These are phyloP conservation scores for Daphne laureola DNA, from an alignment of 441 rosid species.

Conservation along the genomic window DNA sequence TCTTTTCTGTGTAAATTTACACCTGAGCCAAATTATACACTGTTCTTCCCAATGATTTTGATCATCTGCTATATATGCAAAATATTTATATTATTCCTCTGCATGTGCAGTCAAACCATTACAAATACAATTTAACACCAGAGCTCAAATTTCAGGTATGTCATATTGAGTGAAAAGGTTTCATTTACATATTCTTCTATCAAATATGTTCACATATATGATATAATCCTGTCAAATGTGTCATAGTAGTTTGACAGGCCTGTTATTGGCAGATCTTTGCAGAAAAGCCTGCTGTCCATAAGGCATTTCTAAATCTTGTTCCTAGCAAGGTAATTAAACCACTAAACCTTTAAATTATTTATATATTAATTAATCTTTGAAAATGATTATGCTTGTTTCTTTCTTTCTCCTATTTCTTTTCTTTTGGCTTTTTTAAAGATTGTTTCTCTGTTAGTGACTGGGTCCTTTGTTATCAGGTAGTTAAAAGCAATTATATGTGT, in stretches of 20 bases:
- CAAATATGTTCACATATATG: not conserved
- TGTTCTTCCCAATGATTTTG: not conserved
- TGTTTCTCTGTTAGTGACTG: not conserved
- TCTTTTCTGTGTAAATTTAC: not conserved
- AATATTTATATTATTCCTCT: slow-evolving; percentile 5
- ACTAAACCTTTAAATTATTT: slow-evolving; percentile 2
- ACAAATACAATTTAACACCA: slow-evolving; percentile 74
- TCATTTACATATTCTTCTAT: slow-evolving; percentile 8
- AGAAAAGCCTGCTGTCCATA: slow-evolving; percentile 92
- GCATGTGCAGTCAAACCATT: slow-evolving; percentile 71
- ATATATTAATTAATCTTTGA: slow-evolving; percentile 6
- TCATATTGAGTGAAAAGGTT: not conserved
- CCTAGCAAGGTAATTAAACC: slow-evolving; percentile 63
- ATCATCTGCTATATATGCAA: not conserved
- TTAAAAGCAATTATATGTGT: not conserved
- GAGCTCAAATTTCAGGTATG: slow-evolving; percentile 84
- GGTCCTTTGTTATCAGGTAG: not conserved
- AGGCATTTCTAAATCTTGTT: slow-evolving; percentile 67
- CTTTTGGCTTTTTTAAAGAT: not conserved
- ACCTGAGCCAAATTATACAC: not conserved
- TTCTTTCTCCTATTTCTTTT: slow-evolving; percentile 1
- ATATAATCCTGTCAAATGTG: slow-evolving; percentile 1
- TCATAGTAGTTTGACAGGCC: not conserved
- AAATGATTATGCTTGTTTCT: too few relatives aligned
- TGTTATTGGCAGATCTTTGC: slow-evolving; percentile 68